Percentiles rank a stretch among this genome's conserved stretches.
These are phyloP conservation scores for Medicago lupulina DNA, from an alignment of 306 rosid genomes.

Conservation along the genomic window DNA sequence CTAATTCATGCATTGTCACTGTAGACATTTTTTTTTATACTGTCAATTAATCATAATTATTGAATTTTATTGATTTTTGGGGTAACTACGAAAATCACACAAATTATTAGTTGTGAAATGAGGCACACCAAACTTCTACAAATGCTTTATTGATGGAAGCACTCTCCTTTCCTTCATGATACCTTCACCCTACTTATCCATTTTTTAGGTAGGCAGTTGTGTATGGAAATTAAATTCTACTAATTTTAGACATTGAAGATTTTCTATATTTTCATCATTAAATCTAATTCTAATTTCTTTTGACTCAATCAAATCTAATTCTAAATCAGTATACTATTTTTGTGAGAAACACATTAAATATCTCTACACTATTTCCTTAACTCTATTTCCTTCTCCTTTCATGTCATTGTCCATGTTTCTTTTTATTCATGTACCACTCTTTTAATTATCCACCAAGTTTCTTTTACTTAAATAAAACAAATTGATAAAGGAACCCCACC, in stretches of 20 bases:
- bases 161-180: too few relatives aligned
- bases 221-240: too few relatives aligned
- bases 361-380: neutral
- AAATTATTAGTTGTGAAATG: too few relatives aligned
- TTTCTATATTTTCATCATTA: neutral
- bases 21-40: too few relatives aligned
- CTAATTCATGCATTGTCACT: too few relatives aligned
- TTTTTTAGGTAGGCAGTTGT: too few relatives aligned
- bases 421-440: conserved; percentile 45
- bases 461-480: conserved; percentile 39
- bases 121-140: too few relatives aligned
- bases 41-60: too few relatives aligned
- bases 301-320: neutral
- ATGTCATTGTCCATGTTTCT: conserved; percentile 43
- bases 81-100: too few relatives aligned
- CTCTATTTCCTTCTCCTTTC: conserved; percentile 12
- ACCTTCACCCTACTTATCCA: too few relatives aligned
- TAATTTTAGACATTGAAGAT: neutral
- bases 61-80: too few relatives aligned
- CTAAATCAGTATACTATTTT: neutral
- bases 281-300: neutral
- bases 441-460: conserved; percentile 43
- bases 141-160: too few relatives aligned
- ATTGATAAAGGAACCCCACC: conserved; percentile 53
- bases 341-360: conserved; percentile 7